These are phyloP conservation scores for Parietaria judaica DNA, from an alignment of 306 rosid genomes.

Conservation along the genomic window DNA sequence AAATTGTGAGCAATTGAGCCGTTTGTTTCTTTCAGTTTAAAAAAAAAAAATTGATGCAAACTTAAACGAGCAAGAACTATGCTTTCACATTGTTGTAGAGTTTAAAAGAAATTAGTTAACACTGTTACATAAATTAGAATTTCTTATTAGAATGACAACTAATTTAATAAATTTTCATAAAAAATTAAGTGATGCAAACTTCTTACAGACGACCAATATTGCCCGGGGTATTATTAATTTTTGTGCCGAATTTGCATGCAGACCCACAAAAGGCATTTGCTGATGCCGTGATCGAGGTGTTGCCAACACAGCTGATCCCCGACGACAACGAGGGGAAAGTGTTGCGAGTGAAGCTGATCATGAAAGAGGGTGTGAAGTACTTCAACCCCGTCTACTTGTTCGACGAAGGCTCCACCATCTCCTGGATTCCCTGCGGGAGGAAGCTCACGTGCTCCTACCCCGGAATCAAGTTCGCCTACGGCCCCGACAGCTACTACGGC, in stretches of 20 bases:
- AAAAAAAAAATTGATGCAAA: too few relatives aligned
- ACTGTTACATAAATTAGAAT: too few relatives aligned
- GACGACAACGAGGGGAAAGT: slow-evolving; percentile 91
- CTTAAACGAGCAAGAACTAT: too few relatives aligned
- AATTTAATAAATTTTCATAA: too few relatives aligned
- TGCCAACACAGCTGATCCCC: slow-evolving; percentile 82
- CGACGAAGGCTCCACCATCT: slow-evolving; percentile 89
- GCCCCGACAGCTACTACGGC: slow-evolving; percentile 70
- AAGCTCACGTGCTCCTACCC: slow-evolving; percentile 99
- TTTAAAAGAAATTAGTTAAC: too few relatives aligned
- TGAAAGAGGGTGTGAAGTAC: slow-evolving; percentile 76
- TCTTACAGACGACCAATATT: too few relatives aligned
- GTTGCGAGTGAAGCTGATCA: slow-evolving; percentile 80
- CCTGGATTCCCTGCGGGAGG: slow-evolving; percentile 99
- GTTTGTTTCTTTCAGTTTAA: too few relatives aligned
- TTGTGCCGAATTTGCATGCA: slow-evolving; percentile 18
- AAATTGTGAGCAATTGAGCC: too few relatives aligned
- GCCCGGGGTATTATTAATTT: too few relatives aligned
- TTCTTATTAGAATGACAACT: too few relatives aligned
- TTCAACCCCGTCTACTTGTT: slow-evolving; percentile 92
- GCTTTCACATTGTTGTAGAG: too few relatives aligned
- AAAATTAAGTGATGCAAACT: too few relatives aligned
- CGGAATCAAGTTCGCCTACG: slow-evolving; percentile 86
- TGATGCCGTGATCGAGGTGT: slow-evolving; percentile 95
- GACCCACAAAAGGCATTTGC: slow-evolving; percentile 98